Base-by-base conservation (phyloP, 352 stramenopile genomes). In the Stephanocyclus meneghinianus region DNA sequence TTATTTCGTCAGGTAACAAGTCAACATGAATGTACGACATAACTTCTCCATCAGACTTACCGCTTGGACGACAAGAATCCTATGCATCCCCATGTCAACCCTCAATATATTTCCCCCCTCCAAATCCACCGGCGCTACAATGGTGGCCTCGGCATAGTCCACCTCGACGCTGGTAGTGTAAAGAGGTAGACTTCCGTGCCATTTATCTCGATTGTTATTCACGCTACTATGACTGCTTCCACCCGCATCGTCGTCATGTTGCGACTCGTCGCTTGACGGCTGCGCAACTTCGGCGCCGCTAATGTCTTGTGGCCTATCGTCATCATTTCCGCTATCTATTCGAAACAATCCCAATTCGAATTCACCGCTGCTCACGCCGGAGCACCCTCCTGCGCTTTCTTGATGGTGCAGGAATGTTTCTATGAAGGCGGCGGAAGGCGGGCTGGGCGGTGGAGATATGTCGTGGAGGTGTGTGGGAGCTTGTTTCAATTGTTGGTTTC, bases 81-180 rank as follows among this genome's bases (percentile, higher is more conserved):
- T 44, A 61, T 51, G 55, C 21, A 44, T 48, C 10, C 67, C 67
- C 55, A 75, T 65, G 21, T 75, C 35, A 47, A 75, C 44, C 9
- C 67, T 11, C 15, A 75, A 60, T n/a, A 67, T 75, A 16, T 35
- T 47, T 10, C 55, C 55, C 45, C 50, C 67, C 30, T 57, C 29
- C 55, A 75, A 67, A 60, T 60, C 55, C 9, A 47, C 26, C 5
- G 67, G 67, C 30, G 67, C 53, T 21, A 67, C 67, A 51, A 75
- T 61, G 7, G 67, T 61, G 10, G 44, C 57, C 21, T 75, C 67
- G 45, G 67, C 67, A 60, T 44, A 75, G 21, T 75, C 55, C 9
- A 75, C 55, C 59, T 75, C 57, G 4, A 75, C 67, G 15, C 37
- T 18, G 6, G 67, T 75, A 21, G 26, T 65, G 44, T 67, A 75